phyloP scores from a whole-genome alignment of 805 yeast species.

The Tetrapisispora arboricola region DNA sequence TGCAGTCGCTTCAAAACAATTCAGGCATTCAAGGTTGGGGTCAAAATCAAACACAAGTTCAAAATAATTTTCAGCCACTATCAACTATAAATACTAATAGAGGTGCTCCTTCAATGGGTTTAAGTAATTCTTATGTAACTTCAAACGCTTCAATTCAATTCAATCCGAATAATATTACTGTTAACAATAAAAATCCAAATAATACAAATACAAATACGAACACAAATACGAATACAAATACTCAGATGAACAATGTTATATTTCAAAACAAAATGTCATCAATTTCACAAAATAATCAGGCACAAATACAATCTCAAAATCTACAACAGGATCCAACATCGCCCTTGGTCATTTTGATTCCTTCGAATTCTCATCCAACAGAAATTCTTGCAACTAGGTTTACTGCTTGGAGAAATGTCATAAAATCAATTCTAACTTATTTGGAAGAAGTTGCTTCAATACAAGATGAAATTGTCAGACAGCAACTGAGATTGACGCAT shows the following conservation, averaged over 20 bases:
- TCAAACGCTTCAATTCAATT: not conserved
- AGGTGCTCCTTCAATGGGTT: not conserved
- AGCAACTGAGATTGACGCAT: conserved; percentile 70
- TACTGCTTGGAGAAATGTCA: conserved; percentile 75
- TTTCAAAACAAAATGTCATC: conserved; percentile 1
- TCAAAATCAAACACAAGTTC: conserved; percentile 5
- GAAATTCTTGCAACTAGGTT: conserved; percentile 79
- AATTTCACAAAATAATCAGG: not conserved
- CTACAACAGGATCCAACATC: conserved; percentile 34
- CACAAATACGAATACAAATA: not conserved
- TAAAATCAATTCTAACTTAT: conserved; percentile 64
- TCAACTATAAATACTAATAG: not conserved
- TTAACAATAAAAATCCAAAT: not conserved
- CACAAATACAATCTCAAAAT: not conserved
- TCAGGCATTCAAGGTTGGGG: conserved; percentile 8
- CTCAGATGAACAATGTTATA: not conserved
- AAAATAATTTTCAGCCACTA: not conserved
- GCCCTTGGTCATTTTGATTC: conserved; percentile 42
- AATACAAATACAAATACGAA: not conserved
- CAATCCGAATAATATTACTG: not conserved
- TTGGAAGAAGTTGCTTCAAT: conserved; percentile 71
- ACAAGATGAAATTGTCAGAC: conserved; percentile 82
- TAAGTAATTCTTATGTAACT: not conserved
- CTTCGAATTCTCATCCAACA: conserved; percentile 66
- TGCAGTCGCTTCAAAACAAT: conserved; percentile 6